Conservation (phyloP, 1,284 basidiomycete genomes). For the Phylloboletellus chloephorus region DNA sequence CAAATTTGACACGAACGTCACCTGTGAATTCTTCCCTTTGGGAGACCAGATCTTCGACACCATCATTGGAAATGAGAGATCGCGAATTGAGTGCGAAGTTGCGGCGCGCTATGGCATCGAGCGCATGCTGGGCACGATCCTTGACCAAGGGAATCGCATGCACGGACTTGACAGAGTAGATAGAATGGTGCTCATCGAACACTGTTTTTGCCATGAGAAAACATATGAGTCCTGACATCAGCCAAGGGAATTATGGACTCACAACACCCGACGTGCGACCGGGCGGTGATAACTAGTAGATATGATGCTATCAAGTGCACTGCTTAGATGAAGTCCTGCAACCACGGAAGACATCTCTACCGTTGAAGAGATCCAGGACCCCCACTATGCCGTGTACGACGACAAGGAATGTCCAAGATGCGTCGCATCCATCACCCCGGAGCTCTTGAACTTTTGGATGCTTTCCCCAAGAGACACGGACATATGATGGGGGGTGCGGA, state of each 20-base stretch:
- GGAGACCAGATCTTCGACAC: constrained; percentile 22
- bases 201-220: constrained; percentile 37
- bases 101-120: constrained; percentile 48
- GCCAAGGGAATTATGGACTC: constrained; percentile 31
- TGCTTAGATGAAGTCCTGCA: constrained; percentile 13
- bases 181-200: constrained; percentile 50
- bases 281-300: constrained; percentile 61
- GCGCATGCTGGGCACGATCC: constrained; percentile 47
- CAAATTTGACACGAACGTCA: constrained; percentile 46
- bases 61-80: constrained; percentile 38
- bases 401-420: constrained; percentile 49
- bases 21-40: constrained; percentile 14
- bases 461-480: constrained; percentile 63
- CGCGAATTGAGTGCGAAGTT: constrained; percentile 41
- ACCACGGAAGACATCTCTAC: constrained; percentile 32
- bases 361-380: constrained; percentile 60
- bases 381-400: constrained; percentile 71
- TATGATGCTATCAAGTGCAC: constrained; percentile 52
- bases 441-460: constrained; percentile 51
- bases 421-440: constrained; percentile 27
- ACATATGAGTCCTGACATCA: constrained; percentile 8
- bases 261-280: constrained; percentile 58
- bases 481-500: constrained; percentile 37
- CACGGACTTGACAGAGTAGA: constrained; percentile 64
- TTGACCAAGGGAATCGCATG: constrained; percentile 61